Conservation (phyloP, 768 basidiomycete species). For the Solioccasus polychromus region DNA sequence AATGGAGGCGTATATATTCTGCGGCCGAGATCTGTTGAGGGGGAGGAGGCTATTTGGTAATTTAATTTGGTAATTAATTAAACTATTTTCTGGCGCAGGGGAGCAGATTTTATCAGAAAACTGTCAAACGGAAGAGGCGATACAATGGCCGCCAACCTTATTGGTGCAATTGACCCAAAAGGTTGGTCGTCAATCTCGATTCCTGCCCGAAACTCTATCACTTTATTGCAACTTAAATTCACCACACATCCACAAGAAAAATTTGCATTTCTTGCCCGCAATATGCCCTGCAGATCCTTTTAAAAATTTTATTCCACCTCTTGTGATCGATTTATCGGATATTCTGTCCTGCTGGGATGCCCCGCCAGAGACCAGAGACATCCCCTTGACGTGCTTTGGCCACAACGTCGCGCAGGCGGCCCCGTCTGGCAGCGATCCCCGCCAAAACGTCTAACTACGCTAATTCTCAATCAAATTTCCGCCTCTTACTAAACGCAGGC, state of each 20-base stretch:
- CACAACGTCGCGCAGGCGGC: conserved; percentile 1
- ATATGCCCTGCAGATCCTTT: too few species aligned
- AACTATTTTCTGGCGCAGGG: conserved; percentile 29
- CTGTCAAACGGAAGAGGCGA: conserved; percentile 23
- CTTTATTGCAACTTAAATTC: conserved; percentile 50
- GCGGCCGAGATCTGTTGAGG: conserved; percentile 31
- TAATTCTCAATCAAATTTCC: conserved; percentile 30
- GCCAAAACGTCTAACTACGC: conserved; percentile 31
- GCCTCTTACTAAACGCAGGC: conserved; percentile 17
- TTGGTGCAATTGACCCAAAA: conserved; percentile 39
- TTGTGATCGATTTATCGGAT: too few species aligned
- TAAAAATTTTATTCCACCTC: too few species aligned
- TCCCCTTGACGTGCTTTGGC: conserved; percentile 1
- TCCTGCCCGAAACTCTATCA: conserved; percentile 46
- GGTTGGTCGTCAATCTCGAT: conserved; percentile 45
- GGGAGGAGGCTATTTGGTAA: conserved; percentile 27
- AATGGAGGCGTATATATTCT: conserved; percentile 30
- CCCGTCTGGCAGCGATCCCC: conserved; percentile 19
- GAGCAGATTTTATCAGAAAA: conserved; percentile 28
- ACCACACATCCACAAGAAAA: conserved; percentile 8
- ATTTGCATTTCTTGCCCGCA: not conserved
- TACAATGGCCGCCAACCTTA: conserved; percentile 30
- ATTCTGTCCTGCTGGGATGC: too few species aligned
- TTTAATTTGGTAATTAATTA: conserved; percentile 38
- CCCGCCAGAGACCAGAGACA: too few species aligned